These are phyloP conservation scores for Puccinia polysora DNA, from an alignment of 1,284 basidiomycete species.

Conservation along the genomic window DNA sequence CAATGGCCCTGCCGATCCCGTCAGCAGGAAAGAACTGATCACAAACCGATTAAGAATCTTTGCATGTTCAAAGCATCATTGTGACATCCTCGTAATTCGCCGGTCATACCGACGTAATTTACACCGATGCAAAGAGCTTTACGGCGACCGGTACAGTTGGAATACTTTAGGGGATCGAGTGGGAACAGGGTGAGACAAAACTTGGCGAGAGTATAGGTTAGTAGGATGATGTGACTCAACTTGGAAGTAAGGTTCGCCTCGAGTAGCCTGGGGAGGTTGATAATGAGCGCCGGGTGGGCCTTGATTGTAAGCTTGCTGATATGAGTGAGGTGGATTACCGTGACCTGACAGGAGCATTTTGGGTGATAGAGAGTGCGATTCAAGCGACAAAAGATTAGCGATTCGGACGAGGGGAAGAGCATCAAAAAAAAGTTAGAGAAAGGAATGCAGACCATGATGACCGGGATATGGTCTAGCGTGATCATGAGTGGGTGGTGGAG, in stretches of 20 bases:
- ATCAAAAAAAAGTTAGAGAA: background rate
- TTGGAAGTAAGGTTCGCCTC: conserved; percentile 43
- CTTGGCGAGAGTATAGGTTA: background rate
- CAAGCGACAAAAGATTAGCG: background rate
- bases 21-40: background rate
- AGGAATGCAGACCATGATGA: conserved; percentile 19
- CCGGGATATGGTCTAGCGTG: conserved; percentile 42
- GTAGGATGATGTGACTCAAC: background rate
- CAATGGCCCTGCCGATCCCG: conserved; percentile 48
- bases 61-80: conserved; percentile 78
- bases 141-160: conserved; percentile 48
- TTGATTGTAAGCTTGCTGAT: conserved; percentile 41
- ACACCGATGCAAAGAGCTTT: conserved; percentile 62
- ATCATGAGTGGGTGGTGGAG: conserved; percentile 36
- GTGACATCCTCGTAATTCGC: conserved; percentile 72
- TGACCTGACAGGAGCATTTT: conserved; percentile 4
- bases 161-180: conserved; percentile 47
- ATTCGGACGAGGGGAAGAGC: background rate
- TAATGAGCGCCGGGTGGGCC: conserved; percentile 39
- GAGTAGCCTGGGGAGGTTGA: conserved; percentile 33
- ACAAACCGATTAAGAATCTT: conserved; percentile 65
- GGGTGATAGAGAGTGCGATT: too few species aligned
- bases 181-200: background rate
- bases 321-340: conserved; percentile 29
- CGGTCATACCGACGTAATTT: conserved; percentile 68